phyloP scores from a whole-genome alignment of 2,329 filamentous ascomycete species.

The Paracorniculantispora psalliotae region DNA sequence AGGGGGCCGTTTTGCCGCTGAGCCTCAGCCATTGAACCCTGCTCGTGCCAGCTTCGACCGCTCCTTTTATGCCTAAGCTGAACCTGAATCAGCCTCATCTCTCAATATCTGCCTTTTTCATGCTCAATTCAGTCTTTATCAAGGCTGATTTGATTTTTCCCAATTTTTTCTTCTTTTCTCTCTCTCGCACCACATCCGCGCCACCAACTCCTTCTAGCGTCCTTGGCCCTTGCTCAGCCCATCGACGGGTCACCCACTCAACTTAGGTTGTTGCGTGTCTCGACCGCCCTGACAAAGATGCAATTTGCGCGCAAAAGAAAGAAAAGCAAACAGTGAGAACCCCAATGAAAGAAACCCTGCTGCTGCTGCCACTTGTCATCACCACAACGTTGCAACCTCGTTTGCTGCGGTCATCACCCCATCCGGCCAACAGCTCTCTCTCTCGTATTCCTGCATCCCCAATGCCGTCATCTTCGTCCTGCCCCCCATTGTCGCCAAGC shows the following conservation, averaged over 20 bases:
- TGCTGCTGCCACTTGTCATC: not conserved
- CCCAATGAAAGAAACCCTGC: not conserved
- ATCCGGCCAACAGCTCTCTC: not conserved
- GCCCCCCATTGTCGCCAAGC: not conserved
- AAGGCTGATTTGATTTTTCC: too few species aligned
- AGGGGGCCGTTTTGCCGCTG: constrained; percentile 2
- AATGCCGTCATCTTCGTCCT: constrained; percentile 10
- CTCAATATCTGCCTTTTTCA: too few species aligned
- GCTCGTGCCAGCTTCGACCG: not conserved
- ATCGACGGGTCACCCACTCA: not conserved
- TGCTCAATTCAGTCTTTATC: too few species aligned
- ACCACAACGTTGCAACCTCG: too few species aligned
- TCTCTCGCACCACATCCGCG: constrained; percentile 4
- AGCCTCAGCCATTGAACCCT: constrained; percentile 4
- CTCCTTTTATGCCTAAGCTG: not conserved
- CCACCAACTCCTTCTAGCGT: constrained; percentile 5
- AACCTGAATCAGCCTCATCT: constrained; percentile 3
- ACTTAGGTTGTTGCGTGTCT: not conserved
- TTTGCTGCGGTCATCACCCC: too few species aligned
- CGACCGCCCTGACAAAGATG: not conserved
- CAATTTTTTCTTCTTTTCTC: not conserved
- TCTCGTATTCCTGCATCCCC: constrained; percentile 11
- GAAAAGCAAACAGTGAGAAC: not conserved
- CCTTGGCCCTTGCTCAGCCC: not conserved
- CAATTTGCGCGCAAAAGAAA: not conserved